Percentiles rank a stretch among this genome's conserved stretches.
These are phyloP conservation scores for Cucumis cinereus DNA, from an alignment of 306 rosid genomes.

Conservation along the genomic window DNA sequence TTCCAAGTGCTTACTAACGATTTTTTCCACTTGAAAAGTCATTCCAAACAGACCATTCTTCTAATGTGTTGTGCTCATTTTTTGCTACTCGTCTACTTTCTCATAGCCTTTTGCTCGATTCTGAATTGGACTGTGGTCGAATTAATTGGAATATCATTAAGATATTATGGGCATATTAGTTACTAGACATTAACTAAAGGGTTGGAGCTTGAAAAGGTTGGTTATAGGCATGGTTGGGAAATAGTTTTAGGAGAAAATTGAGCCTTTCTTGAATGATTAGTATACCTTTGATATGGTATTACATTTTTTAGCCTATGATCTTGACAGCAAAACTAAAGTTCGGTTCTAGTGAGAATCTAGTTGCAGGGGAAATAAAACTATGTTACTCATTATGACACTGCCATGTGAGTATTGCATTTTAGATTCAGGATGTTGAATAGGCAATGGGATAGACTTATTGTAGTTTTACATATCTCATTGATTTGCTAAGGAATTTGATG, in stretches of 20 bases:
- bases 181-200: background rate
- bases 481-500: background rate
- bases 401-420: background rate
- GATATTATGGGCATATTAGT: background rate
- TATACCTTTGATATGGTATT: background rate
- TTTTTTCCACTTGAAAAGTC: no score
- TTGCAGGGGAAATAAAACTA: background rate
- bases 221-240: background rate
- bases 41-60: background rate
- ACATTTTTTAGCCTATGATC: background rate
- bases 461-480: background rate
- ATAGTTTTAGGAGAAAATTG: background rate
- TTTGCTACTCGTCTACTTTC: background rate
- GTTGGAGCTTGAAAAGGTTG: background rate
- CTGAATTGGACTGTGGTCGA: background rate
- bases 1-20: no score
- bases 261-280: background rate
- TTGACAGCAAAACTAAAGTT: background rate
- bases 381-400: background rate
- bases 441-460: background rate
- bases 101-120: background rate
- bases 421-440: background rate
- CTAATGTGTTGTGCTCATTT: background rate
- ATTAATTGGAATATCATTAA: background rate
- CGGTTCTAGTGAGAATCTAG: background rate